Conservation (phyloP, 495 filamentous ascomycete species). For the Evansstolkia leycettana region DNA sequence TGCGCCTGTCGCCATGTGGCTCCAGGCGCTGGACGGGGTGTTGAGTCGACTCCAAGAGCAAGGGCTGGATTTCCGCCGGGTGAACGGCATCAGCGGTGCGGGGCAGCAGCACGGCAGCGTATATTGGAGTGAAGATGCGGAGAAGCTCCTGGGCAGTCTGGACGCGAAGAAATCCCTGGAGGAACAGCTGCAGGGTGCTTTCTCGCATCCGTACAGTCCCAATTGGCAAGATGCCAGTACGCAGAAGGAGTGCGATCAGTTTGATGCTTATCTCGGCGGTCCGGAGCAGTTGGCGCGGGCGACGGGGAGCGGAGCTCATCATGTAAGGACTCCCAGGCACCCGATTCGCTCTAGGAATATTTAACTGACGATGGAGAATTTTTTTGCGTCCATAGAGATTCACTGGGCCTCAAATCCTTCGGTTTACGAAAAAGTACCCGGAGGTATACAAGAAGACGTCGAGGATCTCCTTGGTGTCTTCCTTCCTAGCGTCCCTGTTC, state of each 20-base stretch:
- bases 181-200: constrained; percentile 59
- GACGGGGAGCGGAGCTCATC: constrained; percentile 88
- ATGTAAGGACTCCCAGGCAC: constrained; percentile 46
- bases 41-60: constrained; percentile 56
- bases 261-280: constrained; percentile 58
- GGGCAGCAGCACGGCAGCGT: constrained; percentile 97
- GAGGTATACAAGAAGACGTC: constrained; percentile 67
- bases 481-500: constrained; percentile 87
- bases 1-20: constrained; percentile 86
- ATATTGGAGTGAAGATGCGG: constrained; percentile 72
- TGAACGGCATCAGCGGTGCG: constrained; percentile 78
- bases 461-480: constrained; percentile 86
- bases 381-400: constrained; percentile 54
- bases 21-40: constrained; percentile 82
- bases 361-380: constrained; percentile 2
- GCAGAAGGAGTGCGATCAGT: constrained; percentile 78
- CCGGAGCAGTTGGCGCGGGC: constrained; percentile 56
- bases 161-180: constrained; percentile 47
- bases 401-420: constrained; percentile 92
- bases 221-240: constrained; percentile 98
- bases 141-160: constrained; percentile 46
- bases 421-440: constrained; percentile 69
- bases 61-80: constrained; percentile 62
- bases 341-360: neutral
- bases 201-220: constrained; percentile 78